phyloP scores from a whole-genome alignment of 805 yeast species.

The Lachancea nothofagi region DNA sequence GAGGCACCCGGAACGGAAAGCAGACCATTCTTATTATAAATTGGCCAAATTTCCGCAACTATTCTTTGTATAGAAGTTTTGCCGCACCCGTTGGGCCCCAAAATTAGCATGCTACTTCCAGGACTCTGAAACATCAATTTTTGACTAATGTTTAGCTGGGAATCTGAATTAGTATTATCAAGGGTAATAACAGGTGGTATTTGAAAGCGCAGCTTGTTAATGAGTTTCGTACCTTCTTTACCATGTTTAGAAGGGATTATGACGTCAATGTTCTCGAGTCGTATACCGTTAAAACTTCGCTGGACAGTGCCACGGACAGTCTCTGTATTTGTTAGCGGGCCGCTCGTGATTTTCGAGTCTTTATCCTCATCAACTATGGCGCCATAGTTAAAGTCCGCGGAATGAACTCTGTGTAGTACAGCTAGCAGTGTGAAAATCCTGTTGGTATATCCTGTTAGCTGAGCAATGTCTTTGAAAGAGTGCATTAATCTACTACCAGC shows the following conservation, averaged over 20 bases:
- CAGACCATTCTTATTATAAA: slow-evolving; percentile 63
- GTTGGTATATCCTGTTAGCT: slow-evolving; percentile 84
- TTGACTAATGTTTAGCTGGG: slow-evolving; percentile 30
- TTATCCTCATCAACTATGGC: slow-evolving; percentile 11
- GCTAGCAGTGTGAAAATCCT: slow-evolving; percentile 71
- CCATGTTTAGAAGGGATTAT: slow-evolving; percentile 69
- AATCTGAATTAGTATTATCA: slow-evolving; percentile 12
- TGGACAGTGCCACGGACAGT: slow-evolving; percentile 79
- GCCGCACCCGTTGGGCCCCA: slow-evolving; percentile 88
- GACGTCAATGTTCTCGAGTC: slow-evolving; percentile 78
- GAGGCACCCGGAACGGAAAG: slow-evolving; percentile 69
- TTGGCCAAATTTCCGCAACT: slow-evolving; percentile 88
- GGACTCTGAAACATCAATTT: slow-evolving; percentile 32
- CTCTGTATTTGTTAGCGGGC: slow-evolving; percentile 22
- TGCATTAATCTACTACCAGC: slow-evolving; percentile 94
- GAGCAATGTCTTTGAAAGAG: slow-evolving; percentile 88
- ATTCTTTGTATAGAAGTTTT: slow-evolving; percentile 81
- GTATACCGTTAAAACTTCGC: slow-evolving; percentile 65
- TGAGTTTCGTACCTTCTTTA: slow-evolving; percentile 52
- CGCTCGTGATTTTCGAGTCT: background rate
- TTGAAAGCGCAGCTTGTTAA: slow-evolving; percentile 58
- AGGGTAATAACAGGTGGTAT: slow-evolving; percentile 29
- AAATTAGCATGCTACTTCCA: slow-evolving; percentile 66
- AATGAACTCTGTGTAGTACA: slow-evolving; percentile 79
- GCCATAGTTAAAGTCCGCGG: slow-evolving; percentile 40